These are phyloP conservation scores for Phlegmacium glaucopus DNA, from an alignment of 768 basidiomycete genomes.

Conservation along the genomic window DNA sequence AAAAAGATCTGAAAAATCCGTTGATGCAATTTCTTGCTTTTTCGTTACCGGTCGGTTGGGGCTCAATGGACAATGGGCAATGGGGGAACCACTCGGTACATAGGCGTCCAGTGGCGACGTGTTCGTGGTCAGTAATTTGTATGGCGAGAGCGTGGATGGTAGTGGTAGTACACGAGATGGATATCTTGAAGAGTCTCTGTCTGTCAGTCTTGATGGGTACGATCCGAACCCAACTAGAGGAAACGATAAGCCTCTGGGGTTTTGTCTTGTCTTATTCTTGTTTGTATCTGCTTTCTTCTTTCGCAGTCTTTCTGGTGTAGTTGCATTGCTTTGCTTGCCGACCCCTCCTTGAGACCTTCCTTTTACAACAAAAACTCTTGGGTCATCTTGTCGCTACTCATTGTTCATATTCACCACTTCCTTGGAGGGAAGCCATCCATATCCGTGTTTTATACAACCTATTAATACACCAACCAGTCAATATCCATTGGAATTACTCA, in stretches of 20 bases:
- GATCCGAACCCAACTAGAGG: no score
- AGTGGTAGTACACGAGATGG: neutral
- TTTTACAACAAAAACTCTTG: no score
- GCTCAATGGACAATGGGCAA: no score
- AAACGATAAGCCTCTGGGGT: no score
- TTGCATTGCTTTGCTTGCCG: neutral
- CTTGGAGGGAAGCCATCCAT: constrained; percentile 89
- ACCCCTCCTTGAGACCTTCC: neutral
- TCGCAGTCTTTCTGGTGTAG: neutral
- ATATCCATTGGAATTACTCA: neutral
- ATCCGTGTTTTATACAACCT: constrained; percentile 93
- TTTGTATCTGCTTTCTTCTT: neutral
- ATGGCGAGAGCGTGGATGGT: no score
- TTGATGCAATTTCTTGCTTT: no score
- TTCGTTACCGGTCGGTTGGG: no score
- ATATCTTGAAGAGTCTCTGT: neutral
- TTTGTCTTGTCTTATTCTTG: no score
- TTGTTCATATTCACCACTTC: constrained; percentile 38
- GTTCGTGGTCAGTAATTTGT: no score
- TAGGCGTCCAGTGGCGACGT: no score
- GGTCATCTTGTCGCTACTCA: constrained; percentile 2
- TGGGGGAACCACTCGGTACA: no score
- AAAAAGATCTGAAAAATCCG: no score
- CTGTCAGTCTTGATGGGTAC: neutral
- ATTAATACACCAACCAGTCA: neutral